Conservation (phyloP, 1,284 basidiomycete species). For the Leccinum laetum region DNA sequence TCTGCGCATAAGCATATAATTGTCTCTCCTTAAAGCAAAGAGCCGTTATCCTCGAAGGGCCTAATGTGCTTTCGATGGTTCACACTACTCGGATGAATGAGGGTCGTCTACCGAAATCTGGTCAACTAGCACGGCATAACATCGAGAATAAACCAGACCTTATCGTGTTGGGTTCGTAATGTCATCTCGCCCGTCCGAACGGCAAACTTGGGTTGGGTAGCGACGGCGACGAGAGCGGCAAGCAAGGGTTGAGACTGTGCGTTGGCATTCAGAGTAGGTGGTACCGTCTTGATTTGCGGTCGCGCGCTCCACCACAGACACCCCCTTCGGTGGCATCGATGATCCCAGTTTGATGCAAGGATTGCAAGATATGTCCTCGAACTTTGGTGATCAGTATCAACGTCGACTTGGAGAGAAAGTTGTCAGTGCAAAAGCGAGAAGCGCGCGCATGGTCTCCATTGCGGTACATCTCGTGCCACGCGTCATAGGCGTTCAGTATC, state of each 20-base stretch:
- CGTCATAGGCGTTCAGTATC: slow-evolving; percentile 79
- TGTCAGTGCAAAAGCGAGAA: slow-evolving; percentile 81
- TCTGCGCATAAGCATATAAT: slow-evolving; percentile 86
- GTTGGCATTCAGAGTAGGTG: slow-evolving; percentile 74
- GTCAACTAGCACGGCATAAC: slow-evolving; percentile 13
- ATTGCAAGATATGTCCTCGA: slow-evolving; percentile 74
- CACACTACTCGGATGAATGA: slow-evolving; percentile 88
- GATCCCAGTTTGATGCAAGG: slow-evolving; percentile 81
- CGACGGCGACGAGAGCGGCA: slow-evolving; percentile 84
- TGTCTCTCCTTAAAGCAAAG: slow-evolving; percentile 57
- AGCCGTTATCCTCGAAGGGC: slow-evolving; percentile 45
- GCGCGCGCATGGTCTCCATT: slow-evolving; percentile 63
- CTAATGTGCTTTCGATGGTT: slow-evolving; percentile 68
- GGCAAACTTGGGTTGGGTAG: slow-evolving; percentile 93
- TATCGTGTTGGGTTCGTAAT: slow-evolving; percentile 84
- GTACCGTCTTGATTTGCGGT: slow-evolving; percentile 45
- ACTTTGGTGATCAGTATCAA: slow-evolving; percentile 85
- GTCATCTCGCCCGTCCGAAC: slow-evolving; percentile 75
- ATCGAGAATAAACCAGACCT: slow-evolving; percentile 51
- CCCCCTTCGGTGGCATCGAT: slow-evolving; percentile 77
- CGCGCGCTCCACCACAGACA: slow-evolving; percentile 25
- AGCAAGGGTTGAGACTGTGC: slow-evolving; percentile 79
- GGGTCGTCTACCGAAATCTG: slow-evolving; percentile 46
- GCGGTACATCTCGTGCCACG: slow-evolving; percentile 77
- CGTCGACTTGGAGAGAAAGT: slow-evolving; percentile 88